phyloP scores from a whole-genome alignment of 2,329 filamentous ascomycete genomes.

The Gliomastix tumulicola region DNA sequence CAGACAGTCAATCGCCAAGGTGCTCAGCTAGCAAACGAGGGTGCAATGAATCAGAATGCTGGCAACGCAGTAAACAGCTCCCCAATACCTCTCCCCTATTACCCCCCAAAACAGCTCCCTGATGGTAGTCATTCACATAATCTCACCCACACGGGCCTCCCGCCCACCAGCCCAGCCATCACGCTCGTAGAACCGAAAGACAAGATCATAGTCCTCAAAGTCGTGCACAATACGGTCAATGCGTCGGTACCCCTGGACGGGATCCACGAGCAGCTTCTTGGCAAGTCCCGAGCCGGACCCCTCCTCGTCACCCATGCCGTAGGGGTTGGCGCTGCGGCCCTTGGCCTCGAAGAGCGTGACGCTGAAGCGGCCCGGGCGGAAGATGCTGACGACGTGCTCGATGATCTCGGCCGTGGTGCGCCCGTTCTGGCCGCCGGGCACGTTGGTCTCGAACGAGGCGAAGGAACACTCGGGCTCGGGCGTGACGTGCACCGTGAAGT shows the following conservation, averaged over 20 bases:
- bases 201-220: conserved; percentile 91
- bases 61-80: too few species aligned
- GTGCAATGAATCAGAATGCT: too few species aligned
- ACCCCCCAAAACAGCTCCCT: too few species aligned
- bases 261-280: conserved; percentile 58
- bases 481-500: conserved; percentile 98
- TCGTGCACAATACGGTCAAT: conserved; percentile 96
- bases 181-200: conserved; percentile 94
- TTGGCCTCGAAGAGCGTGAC: conserved; percentile 96
- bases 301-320: conserved; percentile 32
- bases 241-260: conserved; percentile 77
- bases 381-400: conserved; percentile 89
- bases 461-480: conserved; percentile 96
- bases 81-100: too few species aligned
- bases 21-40: too few species aligned
- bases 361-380: conserved; percentile 95
- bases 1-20: too few species aligned
- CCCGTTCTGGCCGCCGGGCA: conserved; percentile 80
- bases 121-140: conserved; percentile 14
- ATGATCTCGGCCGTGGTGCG: conserved; percentile 87
- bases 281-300: conserved; percentile 17
- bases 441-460: conserved; percentile 97
- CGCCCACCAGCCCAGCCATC: conserved; percentile 63
- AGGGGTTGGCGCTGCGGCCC: conserved; percentile 35
- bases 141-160: conserved; percentile 47